A percentile compares a stretch with the other conserved stretches of the same genome.
Conservation (phyloP, 768 basidiomycete species). For the Boletus pseudo-olivaceus region DNA sequence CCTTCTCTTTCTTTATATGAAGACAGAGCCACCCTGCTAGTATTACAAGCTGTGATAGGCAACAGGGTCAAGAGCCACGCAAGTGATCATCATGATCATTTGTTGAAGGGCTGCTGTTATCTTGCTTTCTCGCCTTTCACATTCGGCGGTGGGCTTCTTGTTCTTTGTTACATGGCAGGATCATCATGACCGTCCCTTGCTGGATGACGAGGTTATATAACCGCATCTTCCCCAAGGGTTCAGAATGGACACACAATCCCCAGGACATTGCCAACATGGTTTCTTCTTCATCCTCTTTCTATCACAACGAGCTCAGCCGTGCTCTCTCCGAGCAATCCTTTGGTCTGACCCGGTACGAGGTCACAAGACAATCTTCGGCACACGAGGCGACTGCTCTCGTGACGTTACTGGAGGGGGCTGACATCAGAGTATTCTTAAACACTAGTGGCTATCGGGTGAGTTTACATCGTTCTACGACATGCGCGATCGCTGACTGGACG, state of each 20-base stretch:
- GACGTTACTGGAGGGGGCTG: slow-evolving; percentile 53
- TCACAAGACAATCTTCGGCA: slow-evolving; percentile 34
- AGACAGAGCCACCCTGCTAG: slow-evolving; percentile 7
- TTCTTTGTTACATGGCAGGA: slow-evolving; percentile 6
- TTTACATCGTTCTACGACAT: background rate
- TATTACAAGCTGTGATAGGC: slow-evolving; percentile 21
- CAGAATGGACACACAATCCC: slow-evolving; percentile 19
- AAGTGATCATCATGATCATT: slow-evolving; percentile 20
- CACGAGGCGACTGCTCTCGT: slow-evolving; percentile 53
- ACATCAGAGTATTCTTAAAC: slow-evolving; percentile 45
- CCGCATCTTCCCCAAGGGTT: slow-evolving; percentile 5
- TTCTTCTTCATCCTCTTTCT: slow-evolving; percentile 25
- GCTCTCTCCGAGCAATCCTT: slow-evolving; percentile 59
- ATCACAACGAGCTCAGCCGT: slow-evolving; percentile 47
- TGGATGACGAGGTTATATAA: slow-evolving; percentile 32
- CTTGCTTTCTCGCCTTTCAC: slow-evolving; percentile 11
- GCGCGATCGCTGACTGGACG: slow-evolving; percentile 8
- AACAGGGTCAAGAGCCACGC: slow-evolving; percentile 26
- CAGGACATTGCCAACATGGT: slow-evolving; percentile 13
- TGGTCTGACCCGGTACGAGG: slow-evolving; percentile 47
- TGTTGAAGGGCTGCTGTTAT: slow-evolving; percentile 17
- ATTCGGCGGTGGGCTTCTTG: slow-evolving; percentile 11
- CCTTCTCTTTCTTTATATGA: slow-evolving; percentile 2
- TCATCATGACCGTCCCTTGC: slow-evolving; percentile 24
- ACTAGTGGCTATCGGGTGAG: slow-evolving; percentile 56